Evolutionary conservation across 257 asterid species (phyloP), one percentile per base, ranked within the genome.

Genomic region (Ocimum tenuiflorum): DNA sequence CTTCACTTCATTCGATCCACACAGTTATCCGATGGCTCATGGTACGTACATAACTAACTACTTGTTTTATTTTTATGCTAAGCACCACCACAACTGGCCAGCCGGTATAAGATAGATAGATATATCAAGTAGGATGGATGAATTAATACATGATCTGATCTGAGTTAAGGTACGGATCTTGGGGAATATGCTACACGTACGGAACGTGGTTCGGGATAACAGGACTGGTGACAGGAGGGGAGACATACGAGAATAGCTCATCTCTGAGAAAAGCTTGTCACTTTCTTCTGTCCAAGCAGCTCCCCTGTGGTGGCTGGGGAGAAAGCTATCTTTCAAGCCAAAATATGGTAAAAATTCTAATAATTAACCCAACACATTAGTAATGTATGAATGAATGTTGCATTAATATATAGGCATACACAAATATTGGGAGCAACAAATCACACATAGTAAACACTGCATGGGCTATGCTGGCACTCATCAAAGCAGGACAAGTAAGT

Each of bases 181-280:
- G 91, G 96, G 96, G 91, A 72, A 68, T 85, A 24, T 88, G 96
- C 83, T 88, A 78, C 79, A 85, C 86, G 9, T 88, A 88, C 10
- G 96, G 87, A 27, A 80, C 94, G 43, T 88, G 91, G 94, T 88
- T 85, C 65, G 96, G 94, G 14, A 59, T 85, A 38, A 80, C 73
- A 5, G 91, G 94, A 13, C 70, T 88, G 3, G 35, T 80, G 7
- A 71, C 69, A 1, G 86, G 83, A 43, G 91, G 94, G n/a, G 79
- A 63, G 60, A 79, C 78, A 7, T 85, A 83, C 7, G 73, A 80
- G 35, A 77, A 70, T 59, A 73, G 85, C 71, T 39, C 54, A 10
- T 51, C 78, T 60, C 63, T 88, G 4, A 75, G 80, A 73, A 85
- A 72, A 75, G 94, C 94, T n/a, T 80, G 87, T 70, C 78, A 82